Conservation (phyloP, 352 stramenopile genomes). For the Pythium coloratum region DNA sequence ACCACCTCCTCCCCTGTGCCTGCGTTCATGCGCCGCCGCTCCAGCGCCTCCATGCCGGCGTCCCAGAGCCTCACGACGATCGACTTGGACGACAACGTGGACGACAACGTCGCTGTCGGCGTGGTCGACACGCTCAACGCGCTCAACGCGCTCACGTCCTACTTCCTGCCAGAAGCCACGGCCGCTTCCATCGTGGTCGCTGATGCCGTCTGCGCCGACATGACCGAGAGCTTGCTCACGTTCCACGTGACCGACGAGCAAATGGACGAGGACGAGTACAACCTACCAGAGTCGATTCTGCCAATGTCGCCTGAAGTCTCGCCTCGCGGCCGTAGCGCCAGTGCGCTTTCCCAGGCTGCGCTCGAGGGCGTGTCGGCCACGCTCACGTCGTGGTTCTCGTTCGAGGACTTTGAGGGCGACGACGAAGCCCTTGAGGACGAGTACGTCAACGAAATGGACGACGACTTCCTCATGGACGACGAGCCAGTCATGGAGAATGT, state of each 20-base stretch:
- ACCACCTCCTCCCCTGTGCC: slow-evolving; percentile 1
- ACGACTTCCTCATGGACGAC: slow-evolving; percentile 27
- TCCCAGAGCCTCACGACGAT: not conserved
- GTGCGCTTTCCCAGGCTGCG: slow-evolving; percentile 17
- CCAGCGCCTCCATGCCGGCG: slow-evolving; percentile 2
- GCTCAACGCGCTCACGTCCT: slow-evolving; percentile 14
- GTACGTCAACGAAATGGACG: slow-evolving; percentile 21
- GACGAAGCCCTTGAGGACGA: slow-evolving; percentile 26
- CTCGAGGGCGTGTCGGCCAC: slow-evolving; percentile 16
- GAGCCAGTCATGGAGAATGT: slow-evolving; percentile 6
- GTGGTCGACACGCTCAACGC: slow-evolving; percentile 1
- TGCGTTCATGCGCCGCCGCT: slow-evolving; percentile 25
- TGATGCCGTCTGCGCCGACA: slow-evolving; percentile 8
- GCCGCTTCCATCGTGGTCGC: not conserved
- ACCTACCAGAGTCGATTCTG: slow-evolving; percentile 27
- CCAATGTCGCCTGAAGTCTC: slow-evolving; percentile 26
- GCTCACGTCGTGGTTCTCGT: slow-evolving; percentile 26
- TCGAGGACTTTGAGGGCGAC: slow-evolving; percentile 19
- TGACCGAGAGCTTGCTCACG: slow-evolving; percentile 27
- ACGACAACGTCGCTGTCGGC: not conserved
- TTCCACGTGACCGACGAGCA: slow-evolving; percentile 21
- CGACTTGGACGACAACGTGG: not conserved
- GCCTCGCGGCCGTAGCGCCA: slow-evolving; percentile 18
- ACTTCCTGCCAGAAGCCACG: slow-evolving; percentile 23
- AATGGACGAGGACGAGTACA: slow-evolving; percentile 24